Conservation (phyloP, 805 yeast species). For the Yamadazyma laniorum region DNA sequence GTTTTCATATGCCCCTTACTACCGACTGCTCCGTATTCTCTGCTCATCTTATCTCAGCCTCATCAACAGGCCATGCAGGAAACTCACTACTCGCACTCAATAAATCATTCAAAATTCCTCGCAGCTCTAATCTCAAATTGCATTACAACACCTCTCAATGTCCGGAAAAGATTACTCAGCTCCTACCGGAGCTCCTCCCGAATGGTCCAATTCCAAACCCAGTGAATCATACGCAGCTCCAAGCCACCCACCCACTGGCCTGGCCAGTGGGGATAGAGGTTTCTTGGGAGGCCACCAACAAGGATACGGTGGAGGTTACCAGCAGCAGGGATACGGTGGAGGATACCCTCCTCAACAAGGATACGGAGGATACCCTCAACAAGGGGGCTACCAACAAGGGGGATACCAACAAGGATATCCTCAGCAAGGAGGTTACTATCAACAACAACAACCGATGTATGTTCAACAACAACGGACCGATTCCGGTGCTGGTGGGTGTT, state of each 20-base stretch:
- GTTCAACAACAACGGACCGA: slow-evolving; percentile 37
- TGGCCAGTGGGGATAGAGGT: slow-evolving; percentile 22
- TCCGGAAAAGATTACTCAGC: slow-evolving; percentile 12
- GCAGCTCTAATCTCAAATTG: no score
- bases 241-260: slow-evolving; percentile 20
- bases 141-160: no score
- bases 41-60: no score
- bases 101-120: no score
- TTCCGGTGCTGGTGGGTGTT: slow-evolving; percentile 26
- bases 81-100: no score
- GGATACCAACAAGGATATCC: slow-evolving; percentile 16
- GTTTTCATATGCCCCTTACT: no score
- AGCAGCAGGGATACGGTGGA: slow-evolving; percentile 18
- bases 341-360: slow-evolving; percentile 23
- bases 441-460: slow-evolving; percentile 44
- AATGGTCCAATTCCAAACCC: slow-evolving; percentile 17
- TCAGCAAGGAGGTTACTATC: slow-evolving; percentile 34
- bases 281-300: slow-evolving; percentile 15
- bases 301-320: slow-evolving; percentile 8
- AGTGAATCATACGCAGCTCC: slow-evolving; percentile 23
- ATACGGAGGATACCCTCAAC: slow-evolving; percentile 17
- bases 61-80: no score
- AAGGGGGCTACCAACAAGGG: slow-evolving; percentile 19
- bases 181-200: slow-evolving; percentile 32
- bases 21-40: no score